Evolutionary conservation across 2,329 filamentous ascomycete genomes (phyloP).

Genomic region (Fusarium redolens): DNA sequence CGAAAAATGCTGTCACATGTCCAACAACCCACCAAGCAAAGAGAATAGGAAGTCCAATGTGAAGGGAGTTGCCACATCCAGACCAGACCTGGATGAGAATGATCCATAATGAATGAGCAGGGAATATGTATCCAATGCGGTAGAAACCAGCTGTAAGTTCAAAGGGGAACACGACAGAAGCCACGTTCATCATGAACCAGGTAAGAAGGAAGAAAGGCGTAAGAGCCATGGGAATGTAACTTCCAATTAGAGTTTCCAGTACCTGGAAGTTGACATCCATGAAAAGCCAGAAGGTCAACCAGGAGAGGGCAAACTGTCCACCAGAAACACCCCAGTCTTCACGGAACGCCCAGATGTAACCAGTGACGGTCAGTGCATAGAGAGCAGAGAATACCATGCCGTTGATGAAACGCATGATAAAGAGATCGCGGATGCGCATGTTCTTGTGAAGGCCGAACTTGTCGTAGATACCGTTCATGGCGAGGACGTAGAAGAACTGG

Average conservation of each 20-base stretch:
- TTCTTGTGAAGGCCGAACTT: slow-evolving; percentile 32
- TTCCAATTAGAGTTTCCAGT: slow-evolving; percentile 49
- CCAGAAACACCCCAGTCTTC: slow-evolving; percentile 54
- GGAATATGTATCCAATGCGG: slow-evolving; percentile 52
- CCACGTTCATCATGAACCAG: slow-evolving; percentile 56
- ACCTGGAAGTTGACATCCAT: slow-evolving; percentile 57
- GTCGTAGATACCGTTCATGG: slow-evolving; percentile 41
- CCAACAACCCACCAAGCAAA: slow-evolving; percentile 53
- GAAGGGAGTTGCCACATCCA: slow-evolving; percentile 53
- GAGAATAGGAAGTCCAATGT: slow-evolving; percentile 55
- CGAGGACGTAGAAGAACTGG: slow-evolving; percentile 46
- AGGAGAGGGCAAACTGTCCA: slow-evolving; percentile 40
- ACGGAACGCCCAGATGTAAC: slow-evolving; percentile 58
- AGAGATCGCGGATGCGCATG: slow-evolving; percentile 43
- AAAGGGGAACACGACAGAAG: slow-evolving; percentile 52
- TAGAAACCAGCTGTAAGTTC: slow-evolving; percentile 55
- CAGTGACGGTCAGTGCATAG: slow-evolving; percentile 52
- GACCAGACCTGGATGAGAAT: slow-evolving; percentile 57
- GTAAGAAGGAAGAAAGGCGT: slow-evolving; percentile 57
- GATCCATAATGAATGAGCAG: slow-evolving; percentile 50
- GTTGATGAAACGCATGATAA: slow-evolving; percentile 40
- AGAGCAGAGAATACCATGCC: slow-evolving; percentile 50
- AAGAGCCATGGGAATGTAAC: slow-evolving; percentile 48
- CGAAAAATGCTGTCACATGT: slow-evolving; percentile 40
- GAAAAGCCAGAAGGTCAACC: slow-evolving; percentile 53